Percentiles rank a stretch among this genome's conserved stretches.
phyloP scores from a whole-genome alignment of 2,329 filamentous ascomycete genomes.

The Verticillium nubilum region DNA sequence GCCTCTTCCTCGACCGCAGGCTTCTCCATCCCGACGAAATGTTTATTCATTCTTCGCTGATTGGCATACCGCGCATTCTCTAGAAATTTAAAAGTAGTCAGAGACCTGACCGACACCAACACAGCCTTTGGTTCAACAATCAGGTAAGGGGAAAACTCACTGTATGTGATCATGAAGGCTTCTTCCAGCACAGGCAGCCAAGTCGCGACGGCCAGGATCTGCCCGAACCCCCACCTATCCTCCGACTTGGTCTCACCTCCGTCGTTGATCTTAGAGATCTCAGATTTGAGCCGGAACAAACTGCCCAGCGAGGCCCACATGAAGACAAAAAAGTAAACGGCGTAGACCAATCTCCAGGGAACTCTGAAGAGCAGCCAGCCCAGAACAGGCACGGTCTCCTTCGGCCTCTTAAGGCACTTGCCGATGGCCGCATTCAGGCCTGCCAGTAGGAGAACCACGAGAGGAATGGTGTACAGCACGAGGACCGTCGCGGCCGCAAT shows the following conservation, averaged over 20 bases:
- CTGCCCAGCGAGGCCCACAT: neutral
- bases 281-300: neutral
- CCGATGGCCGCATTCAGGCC: neutral
- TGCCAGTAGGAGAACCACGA: neutral
- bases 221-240: neutral
- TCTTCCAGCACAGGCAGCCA: neutral
- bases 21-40: neutral
- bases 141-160: neutral
- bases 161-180: neutral
- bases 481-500: neutral
- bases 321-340: neutral
- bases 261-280: neutral
- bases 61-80: neutral
- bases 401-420: neutral
- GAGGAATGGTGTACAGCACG: neutral
- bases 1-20: neutral
- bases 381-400: neutral
- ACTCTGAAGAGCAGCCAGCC: neutral
- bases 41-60: neutral
- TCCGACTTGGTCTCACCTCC: neutral
- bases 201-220: neutral
- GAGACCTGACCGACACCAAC: no score
- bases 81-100: neutral
- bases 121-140: neutral
- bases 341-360: neutral